These are phyloP conservation scores for Pseudogymnoascus sp. DNA, from an alignment of 2,329 filamentous ascomycete species.

Conservation along the genomic window DNA sequence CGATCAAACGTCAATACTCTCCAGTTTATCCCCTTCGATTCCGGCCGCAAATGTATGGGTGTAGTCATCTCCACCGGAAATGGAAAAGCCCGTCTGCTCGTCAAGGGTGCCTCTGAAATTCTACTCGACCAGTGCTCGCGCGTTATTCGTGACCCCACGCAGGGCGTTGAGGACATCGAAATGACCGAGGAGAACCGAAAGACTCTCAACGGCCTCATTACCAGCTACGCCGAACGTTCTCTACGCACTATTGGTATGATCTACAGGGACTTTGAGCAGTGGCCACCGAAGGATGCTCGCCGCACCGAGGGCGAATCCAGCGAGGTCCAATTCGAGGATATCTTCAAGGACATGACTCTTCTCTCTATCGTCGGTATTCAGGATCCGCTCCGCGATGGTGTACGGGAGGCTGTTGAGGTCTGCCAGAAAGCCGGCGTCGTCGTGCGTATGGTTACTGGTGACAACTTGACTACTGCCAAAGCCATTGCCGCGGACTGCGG, in stretches of 20 bases:
- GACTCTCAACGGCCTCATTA: slow-evolving; percentile 46
- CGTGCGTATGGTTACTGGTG: slow-evolving; percentile 67
- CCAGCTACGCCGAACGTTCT: slow-evolving; percentile 55
- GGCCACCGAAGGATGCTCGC: slow-evolving; percentile 53
- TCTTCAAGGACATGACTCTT: slow-evolving; percentile 67
- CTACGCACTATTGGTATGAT: slow-evolving; percentile 68
- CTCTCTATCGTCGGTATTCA: slow-evolving; percentile 66
- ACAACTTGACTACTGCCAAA: slow-evolving; percentile 63
- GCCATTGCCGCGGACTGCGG: slow-evolving; percentile 69
- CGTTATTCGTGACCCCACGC: slow-evolving; percentile 50
- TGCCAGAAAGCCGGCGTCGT: slow-evolving; percentile 62
- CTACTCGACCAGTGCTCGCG: slow-evolving; percentile 35
- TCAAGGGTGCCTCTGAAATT: slow-evolving; percentile 49
- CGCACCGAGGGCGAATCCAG: slow-evolving; percentile 50
- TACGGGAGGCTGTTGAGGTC: slow-evolving; percentile 57
- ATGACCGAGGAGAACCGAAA: slow-evolving; percentile 51
- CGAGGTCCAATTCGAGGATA: slow-evolving; percentile 56
- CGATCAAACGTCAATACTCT: slow-evolving; percentile 52
- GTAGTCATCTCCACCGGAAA: slow-evolving; percentile 47
- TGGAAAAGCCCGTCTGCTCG: slow-evolving; percentile 37
- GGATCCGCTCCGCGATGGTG: slow-evolving; percentile 62
- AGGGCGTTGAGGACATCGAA: slow-evolving; percentile 42
- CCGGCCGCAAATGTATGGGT: slow-evolving; percentile 58
- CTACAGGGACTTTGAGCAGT: slow-evolving; percentile 63
- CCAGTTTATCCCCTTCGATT: slow-evolving; percentile 38